phyloP scores from a whole-genome alignment of 345 rosid genomes.

The Ricinus communis region DNA sequence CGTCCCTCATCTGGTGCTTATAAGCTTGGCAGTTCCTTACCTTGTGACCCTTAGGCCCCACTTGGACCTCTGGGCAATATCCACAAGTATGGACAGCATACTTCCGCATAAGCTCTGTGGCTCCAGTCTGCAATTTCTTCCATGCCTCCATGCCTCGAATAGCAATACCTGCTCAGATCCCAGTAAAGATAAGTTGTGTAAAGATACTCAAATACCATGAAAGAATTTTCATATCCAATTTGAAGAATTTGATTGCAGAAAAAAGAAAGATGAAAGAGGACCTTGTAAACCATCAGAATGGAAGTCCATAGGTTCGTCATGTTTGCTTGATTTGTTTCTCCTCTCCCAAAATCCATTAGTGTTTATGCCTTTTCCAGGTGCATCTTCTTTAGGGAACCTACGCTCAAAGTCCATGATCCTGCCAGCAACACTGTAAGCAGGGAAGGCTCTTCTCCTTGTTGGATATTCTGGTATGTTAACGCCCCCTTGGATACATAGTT shows the following conservation, averaged over 20 bases:
- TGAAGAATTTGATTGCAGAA: not conserved
- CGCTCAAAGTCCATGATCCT: constrained; percentile 47
- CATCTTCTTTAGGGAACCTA: constrained; percentile 43
- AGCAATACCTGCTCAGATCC: constrained; percentile 25
- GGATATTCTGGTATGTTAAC: constrained; percentile 48
- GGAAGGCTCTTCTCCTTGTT: constrained; percentile 45
- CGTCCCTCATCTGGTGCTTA: constrained; percentile 65
- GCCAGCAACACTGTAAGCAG: constrained; percentile 41
- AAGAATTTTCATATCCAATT: not conserved
- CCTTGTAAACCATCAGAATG: constrained; percentile 31
- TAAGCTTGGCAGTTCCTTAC: no score
- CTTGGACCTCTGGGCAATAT: constrained; percentile 49
- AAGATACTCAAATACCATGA: not conserved
- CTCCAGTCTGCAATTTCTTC: constrained; percentile 43
- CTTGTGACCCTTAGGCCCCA: constrained; percentile 52
- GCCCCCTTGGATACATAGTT: constrained; percentile 54
- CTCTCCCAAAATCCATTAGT: constrained; percentile 49
- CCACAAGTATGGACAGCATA: constrained; percentile 54
- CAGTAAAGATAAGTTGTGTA: not conserved
- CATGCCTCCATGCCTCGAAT: constrained; percentile 42
- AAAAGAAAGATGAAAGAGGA: constrained; percentile 13
- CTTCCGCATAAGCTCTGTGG: constrained; percentile 38
- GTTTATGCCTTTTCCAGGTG: constrained; percentile 35
- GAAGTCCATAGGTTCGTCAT: constrained; percentile 11
- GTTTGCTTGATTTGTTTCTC: constrained; percentile 23